phyloP scores from a whole-genome alignment of 441 rosid species.

The Iberis amara region DNA sequence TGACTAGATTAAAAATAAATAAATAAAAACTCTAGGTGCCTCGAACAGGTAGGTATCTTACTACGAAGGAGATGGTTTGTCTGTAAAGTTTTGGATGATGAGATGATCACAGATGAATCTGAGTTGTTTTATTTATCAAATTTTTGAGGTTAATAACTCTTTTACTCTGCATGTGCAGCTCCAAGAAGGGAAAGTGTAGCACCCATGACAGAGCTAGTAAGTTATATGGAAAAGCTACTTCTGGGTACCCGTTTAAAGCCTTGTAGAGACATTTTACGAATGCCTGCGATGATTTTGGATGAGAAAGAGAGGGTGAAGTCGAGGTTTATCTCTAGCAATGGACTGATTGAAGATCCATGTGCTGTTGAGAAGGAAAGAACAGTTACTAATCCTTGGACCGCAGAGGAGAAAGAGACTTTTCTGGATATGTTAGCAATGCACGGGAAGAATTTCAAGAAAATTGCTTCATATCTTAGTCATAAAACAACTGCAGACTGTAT shows the following conservation, averaged over 20 bases:
- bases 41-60: constrained; percentile 1
- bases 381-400: constrained; percentile 85
- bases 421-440: constrained; percentile 63
- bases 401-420: constrained; percentile 72
- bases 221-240: constrained; percentile 56
- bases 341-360: constrained; percentile 86
- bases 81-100: background rate
- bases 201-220: constrained; percentile 46
- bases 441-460: constrained; percentile 86
- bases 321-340: constrained; percentile 70
- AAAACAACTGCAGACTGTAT: constrained; percentile 97
- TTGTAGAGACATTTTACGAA: constrained; percentile 58
- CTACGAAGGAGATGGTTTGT: background rate
- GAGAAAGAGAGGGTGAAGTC: constrained; percentile 60
- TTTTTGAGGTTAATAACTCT: constrained; percentile 12
- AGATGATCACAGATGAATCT: constrained; percentile 2
- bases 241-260: constrained; percentile 42
- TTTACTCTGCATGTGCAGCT: constrained; percentile 33
- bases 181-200: constrained; percentile 51
- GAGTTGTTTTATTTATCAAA: background rate
- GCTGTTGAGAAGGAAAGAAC: constrained; percentile 82
- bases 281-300: constrained; percentile 88
- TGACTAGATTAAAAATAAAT: background rate
- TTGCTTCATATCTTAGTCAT: constrained; percentile 79
- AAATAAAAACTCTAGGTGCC: background rate